Percentiles rank a stretch among this genome's conserved stretches.
Conservation (phyloP, 495 filamentous ascomycete species). For the Hypoxylon cercidicola region DNA sequence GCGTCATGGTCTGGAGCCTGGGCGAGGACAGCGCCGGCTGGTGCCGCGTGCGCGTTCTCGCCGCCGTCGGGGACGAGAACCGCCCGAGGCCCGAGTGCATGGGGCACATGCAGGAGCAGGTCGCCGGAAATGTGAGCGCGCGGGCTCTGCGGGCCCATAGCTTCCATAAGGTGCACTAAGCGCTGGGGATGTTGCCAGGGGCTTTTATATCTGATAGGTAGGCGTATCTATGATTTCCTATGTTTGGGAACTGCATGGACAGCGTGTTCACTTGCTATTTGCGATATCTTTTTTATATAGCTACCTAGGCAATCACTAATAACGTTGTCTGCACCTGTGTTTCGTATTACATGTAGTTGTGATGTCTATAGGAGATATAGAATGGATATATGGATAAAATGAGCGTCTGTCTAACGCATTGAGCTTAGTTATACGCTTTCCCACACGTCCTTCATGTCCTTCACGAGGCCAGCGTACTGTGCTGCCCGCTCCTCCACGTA, state of each 20-base stretch:
- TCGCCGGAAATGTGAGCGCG: too few species aligned
- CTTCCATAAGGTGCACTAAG: too few species aligned
- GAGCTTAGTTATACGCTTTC: slow-evolving; percentile 27
- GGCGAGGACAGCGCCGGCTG: slow-evolving; percentile 68
- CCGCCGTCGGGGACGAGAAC: slow-evolving; percentile 21
- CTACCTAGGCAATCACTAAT: slow-evolving; percentile 6
- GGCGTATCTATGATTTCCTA: too few species aligned
- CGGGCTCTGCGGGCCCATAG: too few species aligned
- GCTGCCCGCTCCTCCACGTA: slow-evolving; percentile 22
- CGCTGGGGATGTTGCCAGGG: too few species aligned
- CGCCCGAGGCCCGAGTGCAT: background rate
- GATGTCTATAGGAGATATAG: background rate
- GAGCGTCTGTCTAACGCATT: background rate
- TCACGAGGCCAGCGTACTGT: slow-evolving; percentile 8
- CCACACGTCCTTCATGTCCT: slow-evolving; percentile 29
- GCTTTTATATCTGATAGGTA: background rate
- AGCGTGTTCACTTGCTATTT: slow-evolving; percentile 17
- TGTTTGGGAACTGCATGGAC: background rate
- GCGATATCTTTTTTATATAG: slow-evolving; percentile 2
- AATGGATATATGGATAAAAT: background rate
- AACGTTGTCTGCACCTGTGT: background rate
- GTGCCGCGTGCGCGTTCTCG: slow-evolving; percentile 54
- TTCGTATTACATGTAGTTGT: background rate
- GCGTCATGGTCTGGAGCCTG: slow-evolving; percentile 67
- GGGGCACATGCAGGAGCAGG: too few species aligned